Base-by-base conservation (phyloP, 305 asterid species). In the Solanum aculeatissimum region DNA sequence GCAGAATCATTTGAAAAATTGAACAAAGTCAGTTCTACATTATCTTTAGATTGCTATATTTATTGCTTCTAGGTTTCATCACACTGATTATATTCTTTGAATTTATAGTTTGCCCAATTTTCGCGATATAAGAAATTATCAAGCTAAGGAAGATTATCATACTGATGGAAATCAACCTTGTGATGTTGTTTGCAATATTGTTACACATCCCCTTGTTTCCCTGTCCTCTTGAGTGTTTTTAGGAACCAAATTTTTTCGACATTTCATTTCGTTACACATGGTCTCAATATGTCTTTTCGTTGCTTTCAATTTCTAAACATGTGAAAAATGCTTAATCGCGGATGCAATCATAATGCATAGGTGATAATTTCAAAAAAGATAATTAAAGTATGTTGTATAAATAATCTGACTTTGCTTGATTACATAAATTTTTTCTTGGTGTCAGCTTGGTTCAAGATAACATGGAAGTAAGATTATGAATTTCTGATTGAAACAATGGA, bases 1-100 rank as follows among this genome's bases (percentile, higher is more conserved):
- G 94, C 98, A 18, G 97, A 96, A 72, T 92, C 99, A 13, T 96
- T 90, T 72, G 94, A 94, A 86, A 96, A 91, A 84, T 62, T 95
- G 77, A 82, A 89, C 88, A 94, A 95, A 91, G 99, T 94, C 38
- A 87, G 97, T 90, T 86, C 85, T 81, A 54, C 19, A 45, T 23
- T 86, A 85, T 83, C 45, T 86, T 70, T 54, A 12, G 6, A 32
- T 47, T 57, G 29, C 42, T 9, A 75, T 13, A 53, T 49, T 49
- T 49, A 75, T 43, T 49, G 43, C 43, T 75, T 49, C 25, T 49
- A 27, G 27, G 63, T 49, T 75, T 49, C 43, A 49, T 16, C 27
- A 25, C 43, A 25, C 43, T 75, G 11, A 75, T 9, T 27, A 15
- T 16, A 5, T 75, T 49, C 63, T 49, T 49, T 8, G n/a, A 47